These are phyloP conservation scores for Leishmania turanica DNA, from an alignment of 208 protist species.

Conservation along the genomic window DNA sequence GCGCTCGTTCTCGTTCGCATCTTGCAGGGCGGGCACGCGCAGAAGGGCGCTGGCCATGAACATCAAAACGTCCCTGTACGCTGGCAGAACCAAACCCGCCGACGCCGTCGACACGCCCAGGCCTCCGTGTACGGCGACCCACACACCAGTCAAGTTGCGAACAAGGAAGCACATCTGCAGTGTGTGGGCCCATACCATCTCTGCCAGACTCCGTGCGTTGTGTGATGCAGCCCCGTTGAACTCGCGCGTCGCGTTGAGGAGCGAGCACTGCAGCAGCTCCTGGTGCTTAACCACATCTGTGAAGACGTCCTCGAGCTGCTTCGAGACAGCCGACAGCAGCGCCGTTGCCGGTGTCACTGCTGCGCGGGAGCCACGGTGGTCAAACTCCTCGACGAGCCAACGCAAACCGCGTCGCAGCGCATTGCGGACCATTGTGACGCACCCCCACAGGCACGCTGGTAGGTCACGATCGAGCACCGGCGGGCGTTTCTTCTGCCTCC, in stretches of 20 bases:
- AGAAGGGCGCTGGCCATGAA: slow-evolving; percentile 57
- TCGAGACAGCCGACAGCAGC: slow-evolving; percentile 31
- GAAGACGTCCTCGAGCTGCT: slow-evolving; percentile 40
- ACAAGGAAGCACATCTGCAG: slow-evolving; percentile 55
- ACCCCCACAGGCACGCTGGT: slow-evolving; percentile 50
- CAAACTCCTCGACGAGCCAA: slow-evolving; percentile 43
- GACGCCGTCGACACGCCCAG: slow-evolving; percentile 31
- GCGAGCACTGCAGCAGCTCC: slow-evolving; percentile 48
- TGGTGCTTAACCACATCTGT: slow-evolving; percentile 45
- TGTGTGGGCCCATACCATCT: slow-evolving; percentile 62
- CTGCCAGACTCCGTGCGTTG: slow-evolving; percentile 45
- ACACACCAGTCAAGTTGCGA: slow-evolving; percentile 54
- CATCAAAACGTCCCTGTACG: slow-evolving; percentile 45
- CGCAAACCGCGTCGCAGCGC: slow-evolving; percentile 54
- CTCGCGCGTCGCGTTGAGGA: slow-evolving; percentile 30
- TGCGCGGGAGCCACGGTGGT: neutral
- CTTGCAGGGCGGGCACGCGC: slow-evolving; percentile 40
- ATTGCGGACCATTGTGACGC: slow-evolving; percentile 47
- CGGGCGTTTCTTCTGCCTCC: slow-evolving; percentile 3
- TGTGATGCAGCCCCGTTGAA: slow-evolving; percentile 50
- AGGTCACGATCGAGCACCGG: slow-evolving; percentile 66
- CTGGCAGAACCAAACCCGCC: slow-evolving; percentile 28
- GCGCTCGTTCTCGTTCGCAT: slow-evolving; percentile 12
- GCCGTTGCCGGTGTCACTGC: neutral
- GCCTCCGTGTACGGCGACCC: slow-evolving; percentile 62